Evolutionary conservation across 1,139 yeast species (phyloP).

Genomic region (Zygosaccharomyces pseudobailii): DNA sequence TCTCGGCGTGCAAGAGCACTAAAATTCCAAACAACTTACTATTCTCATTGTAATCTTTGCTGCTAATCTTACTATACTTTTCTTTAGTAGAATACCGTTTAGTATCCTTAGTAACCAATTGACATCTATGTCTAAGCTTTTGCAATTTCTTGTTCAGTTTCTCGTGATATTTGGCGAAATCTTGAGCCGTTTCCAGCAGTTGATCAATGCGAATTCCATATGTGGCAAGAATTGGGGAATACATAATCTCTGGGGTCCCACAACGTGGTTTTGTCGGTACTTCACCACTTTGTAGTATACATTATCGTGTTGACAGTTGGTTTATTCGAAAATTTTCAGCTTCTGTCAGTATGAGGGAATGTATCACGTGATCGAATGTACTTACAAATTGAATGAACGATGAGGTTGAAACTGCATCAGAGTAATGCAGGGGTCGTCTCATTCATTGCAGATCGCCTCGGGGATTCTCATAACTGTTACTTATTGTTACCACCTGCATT

Average conservation of each 20-base stretch:
- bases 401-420: not conserved
- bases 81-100: conserved; percentile 27
- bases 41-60: conserved; percentile 27
- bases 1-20: conserved; percentile 29
- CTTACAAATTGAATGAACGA: not conserved
- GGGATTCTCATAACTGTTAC: too few relatives aligned
- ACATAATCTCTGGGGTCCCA: conserved; percentile 18
- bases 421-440: too few relatives aligned
- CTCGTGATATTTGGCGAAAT: conserved; percentile 29
- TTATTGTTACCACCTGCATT: too few relatives aligned
- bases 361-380: not conserved
- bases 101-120: conserved; percentile 30
- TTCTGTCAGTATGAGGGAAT: not conserved
- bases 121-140: conserved; percentile 30
- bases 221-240: conserved; percentile 32
- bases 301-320: too few relatives aligned
- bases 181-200: conserved; percentile 29
- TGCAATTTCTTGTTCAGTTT: conserved; percentile 31
- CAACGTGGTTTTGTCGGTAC: not conserved
- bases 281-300: not conserved
- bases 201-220: conserved; percentile 32
- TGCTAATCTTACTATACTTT: conserved; percentile 21
- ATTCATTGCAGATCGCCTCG: too few relatives aligned
- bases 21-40: conserved; percentile 30
- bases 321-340: not conserved